Evolutionary conservation across 108 stramenopile genomes (phyloP), one percentile per base, ranked within the genome.

Genomic region (Fragilariopsis cylindrus): DNA sequence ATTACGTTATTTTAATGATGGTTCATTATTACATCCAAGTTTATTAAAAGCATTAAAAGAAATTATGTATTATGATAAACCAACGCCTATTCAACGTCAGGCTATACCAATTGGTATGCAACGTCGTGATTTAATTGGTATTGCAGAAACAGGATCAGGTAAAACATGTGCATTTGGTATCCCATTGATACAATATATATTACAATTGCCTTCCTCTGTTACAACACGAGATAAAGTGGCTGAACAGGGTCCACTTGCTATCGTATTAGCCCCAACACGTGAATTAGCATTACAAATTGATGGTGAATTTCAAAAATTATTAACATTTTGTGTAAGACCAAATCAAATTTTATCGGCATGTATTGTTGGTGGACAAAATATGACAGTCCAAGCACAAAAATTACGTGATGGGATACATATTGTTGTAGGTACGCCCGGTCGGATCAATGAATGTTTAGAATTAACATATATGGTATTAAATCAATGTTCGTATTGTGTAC

Each of bases 401-500:
- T 72, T 99, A 21, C 84, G 98, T 39, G 74, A 89, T 48, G 98
- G 98, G 11, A 95, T 96, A 7, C 96, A 99, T 65, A 85, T 99
- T 57, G 90, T 99, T 42, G 96, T 99, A 11, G 99, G 96, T 9
- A 98, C 99, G 2, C 99, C 99, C 0, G 99, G 99, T 3, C 92
- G 99, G n/a, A 87, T 99, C 48, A 89, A 97, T 50, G 99, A 99
- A 64, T 97, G 96, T 75, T 74, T 99, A 41, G 96, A 98, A 69
- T 90, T 87, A 85, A 85, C 88, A 15, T 98, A 97, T 77, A 66
- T 99, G 73, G 97, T 98, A 7, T 80, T 99, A 64, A 97, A 98
- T 85, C 98, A 98, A 80, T 98, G 97, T 71, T 88, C 84, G 63
- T 99, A 98, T 78, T 84, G 98, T 47, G 95, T 98, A 0, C 76